Base-by-base conservation (phyloP, 1,284 basidiomycete species). In the Sporisorium sorghi region DNA sequence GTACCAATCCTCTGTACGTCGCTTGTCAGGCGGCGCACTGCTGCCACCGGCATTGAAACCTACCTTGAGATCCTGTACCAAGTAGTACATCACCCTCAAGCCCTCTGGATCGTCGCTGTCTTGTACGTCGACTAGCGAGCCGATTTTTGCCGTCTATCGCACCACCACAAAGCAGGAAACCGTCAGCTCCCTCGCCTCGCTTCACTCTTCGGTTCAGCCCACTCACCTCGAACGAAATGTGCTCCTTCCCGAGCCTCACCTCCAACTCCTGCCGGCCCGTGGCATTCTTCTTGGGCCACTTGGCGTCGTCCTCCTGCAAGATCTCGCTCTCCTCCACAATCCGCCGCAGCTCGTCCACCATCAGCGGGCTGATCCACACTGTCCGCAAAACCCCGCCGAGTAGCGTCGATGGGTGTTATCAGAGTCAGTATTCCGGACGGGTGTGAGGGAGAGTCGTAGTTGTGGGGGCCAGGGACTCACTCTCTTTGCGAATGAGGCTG, bases 201-300 rank as follows among this genome's bases (percentile, higher is more conserved):
- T n/a, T n/a, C n/a, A n/a, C n/a, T n/a, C n/a, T n/a, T n/a, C n/a
- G n/a, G n/a, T n/a, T n/a, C n/a, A n/a, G n/a, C n/a, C 21, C 0
- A 87, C 90, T 58, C 59, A 95, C 95, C 88, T 99, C 96, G 78
- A 99, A 99, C 0, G 94, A 91, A 72, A 99, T 97, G 84, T 98
- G 96, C 79, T 97, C 93, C 82, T 91, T 94, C 47, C 95, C 95
- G 63, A 97, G 85, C 64, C 93, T 89, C 59, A 99, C 92, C 85
- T 99, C 96, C 49, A 99, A 89, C 85, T 99, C 97, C 85, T 99
- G 96, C 85, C 95, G 93, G 44, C 96, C 97, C 21, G 97, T 93
- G 47, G 97, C 93, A 85, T 97, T 97, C 88, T 96, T 97, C 87
- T 97, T 96, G 5, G 96, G 96, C 97, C 96, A 99, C 80, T 93